Evolutionary conservation across 1,284 basidiomycete species (phyloP).

Genomic region (Tremellales sp.): DNA sequence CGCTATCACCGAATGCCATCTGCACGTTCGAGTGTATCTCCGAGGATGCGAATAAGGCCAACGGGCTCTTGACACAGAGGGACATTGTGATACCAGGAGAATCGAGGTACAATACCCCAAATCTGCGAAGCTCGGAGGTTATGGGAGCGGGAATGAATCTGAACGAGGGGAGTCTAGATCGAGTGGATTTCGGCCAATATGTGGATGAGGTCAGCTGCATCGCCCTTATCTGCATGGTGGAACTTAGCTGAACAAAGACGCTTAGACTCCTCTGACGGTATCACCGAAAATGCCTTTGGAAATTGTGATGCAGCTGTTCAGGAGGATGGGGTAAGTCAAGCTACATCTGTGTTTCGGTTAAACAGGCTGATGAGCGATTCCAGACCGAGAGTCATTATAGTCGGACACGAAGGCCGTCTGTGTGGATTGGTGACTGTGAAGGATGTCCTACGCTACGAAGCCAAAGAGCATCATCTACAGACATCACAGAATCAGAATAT

Average conservation of each 20-base stretch:
- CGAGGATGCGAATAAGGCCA: conserved; percentile 24
- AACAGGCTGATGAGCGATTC: conserved; percentile 8
- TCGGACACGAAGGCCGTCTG: conserved; percentile 77
- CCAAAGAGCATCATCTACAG: conserved; percentile 29
- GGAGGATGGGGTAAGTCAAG: conserved; percentile 79
- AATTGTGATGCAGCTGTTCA: conserved; percentile 94
- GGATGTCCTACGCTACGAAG: conserved; percentile 83
- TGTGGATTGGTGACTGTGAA: conserved; percentile 91
- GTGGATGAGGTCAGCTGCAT: conserved; percentile 70
- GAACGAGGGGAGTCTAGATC: conserved; percentile 20
- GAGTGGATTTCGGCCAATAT: conserved; percentile 79
- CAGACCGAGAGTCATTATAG: conserved; percentile 89
- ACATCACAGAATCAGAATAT: background rate
- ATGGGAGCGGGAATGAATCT: background rate
- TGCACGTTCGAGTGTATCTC: conserved; percentile 61
- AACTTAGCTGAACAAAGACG: too few relatives aligned
- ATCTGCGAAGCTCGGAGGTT: conserved; percentile 5
- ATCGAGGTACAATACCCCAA: conserved; percentile 8
- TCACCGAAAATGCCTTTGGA: conserved; percentile 90
- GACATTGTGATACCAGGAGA: conserved; percentile 34
- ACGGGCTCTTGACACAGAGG: conserved; percentile 18
- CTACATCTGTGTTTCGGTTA: background rate
- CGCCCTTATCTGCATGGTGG: background rate
- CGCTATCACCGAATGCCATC: conserved; percentile 60
- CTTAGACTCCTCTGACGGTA: conserved; percentile 83